Conservation (phyloP, 306 rosid species). For the Vicia villosa region DNA sequence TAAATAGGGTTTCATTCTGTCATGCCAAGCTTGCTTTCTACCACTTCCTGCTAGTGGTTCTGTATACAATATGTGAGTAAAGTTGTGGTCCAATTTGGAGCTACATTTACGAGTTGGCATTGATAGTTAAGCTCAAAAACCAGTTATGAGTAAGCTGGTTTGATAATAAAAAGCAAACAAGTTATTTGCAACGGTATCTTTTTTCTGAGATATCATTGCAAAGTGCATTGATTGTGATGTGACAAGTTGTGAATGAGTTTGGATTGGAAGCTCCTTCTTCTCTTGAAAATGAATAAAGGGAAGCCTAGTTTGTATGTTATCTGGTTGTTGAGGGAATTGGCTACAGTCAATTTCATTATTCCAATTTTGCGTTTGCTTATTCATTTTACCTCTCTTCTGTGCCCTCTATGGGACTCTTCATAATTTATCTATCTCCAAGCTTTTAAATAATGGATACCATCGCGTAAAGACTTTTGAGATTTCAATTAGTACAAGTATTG, state of each 20-base stretch:
- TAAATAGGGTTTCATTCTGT: slow-evolving; percentile 30
- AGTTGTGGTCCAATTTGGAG: background rate
- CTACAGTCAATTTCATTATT: background rate
- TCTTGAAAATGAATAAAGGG: background rate
- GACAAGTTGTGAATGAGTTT: background rate
- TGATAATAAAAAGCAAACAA: slow-evolving; percentile 4
- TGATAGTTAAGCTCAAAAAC: background rate
- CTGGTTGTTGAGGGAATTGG: background rate
- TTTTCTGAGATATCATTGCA: slow-evolving; percentile 6
- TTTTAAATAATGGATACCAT: no score
- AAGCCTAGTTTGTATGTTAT: slow-evolving; percentile 2
- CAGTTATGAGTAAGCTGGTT: background rate
- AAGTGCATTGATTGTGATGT: slow-evolving; percentile 5
- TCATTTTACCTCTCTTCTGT: background rate
- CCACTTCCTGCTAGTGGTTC: background rate
- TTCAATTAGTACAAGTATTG: no score
- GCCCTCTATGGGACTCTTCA: background rate
- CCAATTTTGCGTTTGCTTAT: background rate
- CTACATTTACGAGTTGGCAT: background rate
- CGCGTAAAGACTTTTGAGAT: no score
- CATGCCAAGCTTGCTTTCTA: background rate
- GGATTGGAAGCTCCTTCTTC: background rate
- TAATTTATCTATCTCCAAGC: background rate
- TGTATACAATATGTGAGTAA: background rate
- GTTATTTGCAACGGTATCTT: background rate